Evolutionary conservation across 129 eudicot species (phyloP).

Genomic region (Helianthus annuus): DNA sequence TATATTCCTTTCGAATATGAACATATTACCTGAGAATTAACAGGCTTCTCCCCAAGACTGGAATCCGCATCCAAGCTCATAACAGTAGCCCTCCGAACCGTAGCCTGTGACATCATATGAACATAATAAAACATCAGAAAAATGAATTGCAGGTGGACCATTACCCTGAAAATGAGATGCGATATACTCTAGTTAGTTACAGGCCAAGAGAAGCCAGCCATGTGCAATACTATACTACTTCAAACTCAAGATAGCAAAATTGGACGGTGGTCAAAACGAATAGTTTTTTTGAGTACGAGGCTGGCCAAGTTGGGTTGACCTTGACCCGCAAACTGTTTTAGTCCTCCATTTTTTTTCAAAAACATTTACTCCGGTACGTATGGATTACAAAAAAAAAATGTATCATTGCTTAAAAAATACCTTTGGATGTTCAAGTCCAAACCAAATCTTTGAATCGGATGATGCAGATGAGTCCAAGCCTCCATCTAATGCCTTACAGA

Average conservation of each 20-base stretch:
- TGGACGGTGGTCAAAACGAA: neutral
- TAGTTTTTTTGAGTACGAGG: neutral
- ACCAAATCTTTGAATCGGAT: slow-evolving; percentile 70
- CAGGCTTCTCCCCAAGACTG: slow-evolving; percentile 40
- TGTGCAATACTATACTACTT: neutral
- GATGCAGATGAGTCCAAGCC: slow-evolving; percentile 40
- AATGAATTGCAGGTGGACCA: neutral
- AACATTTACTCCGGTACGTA: neutral
- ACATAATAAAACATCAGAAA: slow-evolving; percentile 13
- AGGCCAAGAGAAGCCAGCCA: slow-evolving; percentile 5
- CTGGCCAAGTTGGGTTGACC: neutral
- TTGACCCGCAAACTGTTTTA: neutral
- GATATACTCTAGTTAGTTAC: neutral
- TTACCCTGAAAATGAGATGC: neutral
- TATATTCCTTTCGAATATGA: neutral
- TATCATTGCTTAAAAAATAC: slow-evolving; percentile 31
- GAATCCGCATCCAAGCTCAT: slow-evolving; percentile 50
- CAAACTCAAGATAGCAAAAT: slow-evolving; percentile 3
- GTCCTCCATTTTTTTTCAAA: neutral
- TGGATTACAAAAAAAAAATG: slow-evolving; percentile 6
- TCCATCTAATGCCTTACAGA: slow-evolving; percentile 66
- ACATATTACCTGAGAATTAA: slow-evolving; percentile 53
- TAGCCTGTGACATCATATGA: slow-evolving; percentile 51
- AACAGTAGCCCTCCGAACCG: slow-evolving; percentile 65
- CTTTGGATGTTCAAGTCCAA: slow-evolving; percentile 89